Evolutionary conservation across 768 basidiomycete genomes (phyloP), one percentile per base, ranked within the genome.

Genomic region (Suillus spraguei): DNA sequence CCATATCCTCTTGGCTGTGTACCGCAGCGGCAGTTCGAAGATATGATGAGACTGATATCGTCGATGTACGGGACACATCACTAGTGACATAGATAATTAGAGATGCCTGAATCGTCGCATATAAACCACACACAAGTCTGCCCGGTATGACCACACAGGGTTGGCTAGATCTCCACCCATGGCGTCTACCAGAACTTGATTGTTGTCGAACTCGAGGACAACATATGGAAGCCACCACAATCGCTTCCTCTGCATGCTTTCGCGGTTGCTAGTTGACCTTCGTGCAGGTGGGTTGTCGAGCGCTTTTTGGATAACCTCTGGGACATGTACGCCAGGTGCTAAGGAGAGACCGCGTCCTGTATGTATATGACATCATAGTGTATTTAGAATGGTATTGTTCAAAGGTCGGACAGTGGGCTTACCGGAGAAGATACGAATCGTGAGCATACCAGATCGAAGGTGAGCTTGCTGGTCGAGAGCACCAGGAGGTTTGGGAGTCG

Each of bases 151-250:
- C 97, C 97, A 99, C 58, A 93, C 85, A 4, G 97, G 97, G 68
- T 83, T 88, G 14, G 85, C 71, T 58, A 99, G 84, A 76, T 98
- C 94, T n/a, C 97, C 97, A 10, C 93, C 95, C 71, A 98, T 84
- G 13, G 96, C 95, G 79, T 99, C 97, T 62, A 99, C 90, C 67
- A 99, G 80, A 69, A 99, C 89, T 76, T 99, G 96, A 77, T 99
- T 99, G 83, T 94, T 95, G 80, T 95, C 92, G 80, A 96, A 97
- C 78, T 98, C 96, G 68, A 99, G 88, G 47, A 99, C 97, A 73
- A 99, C 92, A 69, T 92, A 99, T 35, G 97, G 97, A 41, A 99
- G 84, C 92, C 92, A 95, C 90, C 91, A 90, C 77, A 89, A 91
- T 64, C 95, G 94, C 76, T 89, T 94, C 67, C 97, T 85, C 74